A percentile compares a stretch with the other conserved stretches of the same genome.
These are phyloP conservation scores for Penicillium robsamsonii DNA, from an alignment of 495 filamentous ascomycete genomes.

Conservation along the genomic window DNA sequence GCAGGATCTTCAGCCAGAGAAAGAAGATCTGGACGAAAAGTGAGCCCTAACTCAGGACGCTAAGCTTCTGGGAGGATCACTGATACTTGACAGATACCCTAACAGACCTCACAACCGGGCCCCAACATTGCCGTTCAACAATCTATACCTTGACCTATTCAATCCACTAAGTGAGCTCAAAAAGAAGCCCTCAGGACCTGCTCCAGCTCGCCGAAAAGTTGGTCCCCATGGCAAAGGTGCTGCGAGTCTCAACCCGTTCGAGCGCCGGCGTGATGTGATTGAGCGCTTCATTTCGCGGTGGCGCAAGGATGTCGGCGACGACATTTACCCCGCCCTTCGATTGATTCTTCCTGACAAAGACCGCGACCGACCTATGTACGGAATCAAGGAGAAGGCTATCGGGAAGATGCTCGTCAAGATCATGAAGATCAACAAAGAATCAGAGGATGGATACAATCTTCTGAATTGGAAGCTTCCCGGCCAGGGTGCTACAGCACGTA, in stretches of 20 bases:
- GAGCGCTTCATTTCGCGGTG: constrained; percentile 86
- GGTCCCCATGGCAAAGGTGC: constrained; percentile 54
- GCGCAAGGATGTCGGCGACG: constrained; percentile 81
- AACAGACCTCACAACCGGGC: constrained; percentile 79
- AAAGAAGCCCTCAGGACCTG: constrained; percentile 62
- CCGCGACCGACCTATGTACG: constrained; percentile 88
- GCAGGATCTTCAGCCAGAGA: constrained; percentile 30
- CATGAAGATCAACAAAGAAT: constrained; percentile 89
- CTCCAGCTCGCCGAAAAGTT: constrained; percentile 44
- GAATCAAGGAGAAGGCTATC: constrained; percentile 89
- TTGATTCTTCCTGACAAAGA: constrained; percentile 94
- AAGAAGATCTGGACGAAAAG: constrained; percentile 65
- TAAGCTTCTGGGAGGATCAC: constrained; percentile 1
- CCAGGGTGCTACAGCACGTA: constrained; percentile 54
- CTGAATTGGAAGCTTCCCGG: constrained; percentile 94
- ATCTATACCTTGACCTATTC: constrained; percentile 75
- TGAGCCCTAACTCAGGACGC: constrained; percentile 30
- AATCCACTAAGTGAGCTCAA: constrained; percentile 82
- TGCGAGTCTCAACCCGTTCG: constrained; percentile 67
- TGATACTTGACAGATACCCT: constrained; percentile 62
- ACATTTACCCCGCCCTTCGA: constrained; percentile 91
- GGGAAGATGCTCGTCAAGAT: constrained; percentile 84
- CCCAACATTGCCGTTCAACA: constrained; percentile 78
- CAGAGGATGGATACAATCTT: constrained; percentile 80
- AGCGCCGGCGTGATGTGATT: constrained; percentile 81